Evolutionary conservation across 441 rosid genomes (phyloP).

Genomic region (Arabidopsis hybrid): DNA sequence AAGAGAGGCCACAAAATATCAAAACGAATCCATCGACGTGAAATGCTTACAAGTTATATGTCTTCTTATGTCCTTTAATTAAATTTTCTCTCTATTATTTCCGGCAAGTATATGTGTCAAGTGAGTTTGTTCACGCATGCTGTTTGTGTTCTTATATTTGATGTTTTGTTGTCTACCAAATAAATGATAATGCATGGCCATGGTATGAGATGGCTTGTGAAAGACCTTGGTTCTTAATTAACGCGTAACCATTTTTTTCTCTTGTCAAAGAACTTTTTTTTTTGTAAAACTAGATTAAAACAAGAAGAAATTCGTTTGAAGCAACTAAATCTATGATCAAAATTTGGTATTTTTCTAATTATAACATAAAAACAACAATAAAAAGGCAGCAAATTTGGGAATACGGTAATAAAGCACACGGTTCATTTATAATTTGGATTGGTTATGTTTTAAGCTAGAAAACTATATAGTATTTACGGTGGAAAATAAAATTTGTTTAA

Average conservation of each 20-base stretch:
- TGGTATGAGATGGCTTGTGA: slow-evolving; percentile 13
- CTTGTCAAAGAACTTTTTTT: not conserved
- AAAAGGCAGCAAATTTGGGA: not conserved
- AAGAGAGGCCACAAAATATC: slow-evolving; percentile 26
- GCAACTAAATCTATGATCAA: slow-evolving; percentile 7
- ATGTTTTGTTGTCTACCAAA: slow-evolving; percentile 46
- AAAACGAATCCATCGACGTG: slow-evolving; percentile 45
- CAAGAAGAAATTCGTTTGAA: not conserved
- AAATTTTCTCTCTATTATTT: slow-evolving; percentile 29
- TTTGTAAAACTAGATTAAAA: not conserved
- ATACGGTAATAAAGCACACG: not conserved
- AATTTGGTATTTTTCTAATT: not conserved
- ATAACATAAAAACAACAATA: not conserved
- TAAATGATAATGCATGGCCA: slow-evolving; percentile 45
- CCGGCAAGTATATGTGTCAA: slow-evolving; percentile 44
- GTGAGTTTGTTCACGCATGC: slow-evolving; percentile 39
- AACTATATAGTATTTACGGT: not conserved
- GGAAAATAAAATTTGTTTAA: not conserved
- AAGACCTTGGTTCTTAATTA: slow-evolving; percentile 31
- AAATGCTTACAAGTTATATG: slow-evolving; percentile 32
- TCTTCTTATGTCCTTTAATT: slow-evolving; percentile 35
- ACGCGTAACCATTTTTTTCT: slow-evolving; percentile 30
- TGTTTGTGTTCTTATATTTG: slow-evolving; percentile 38
- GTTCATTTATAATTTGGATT: not conserved
- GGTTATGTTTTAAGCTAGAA: not conserved